Evolutionary conservation across 345 rosid genomes (phyloP).

Genomic region (Iberis pinnata): DNA sequence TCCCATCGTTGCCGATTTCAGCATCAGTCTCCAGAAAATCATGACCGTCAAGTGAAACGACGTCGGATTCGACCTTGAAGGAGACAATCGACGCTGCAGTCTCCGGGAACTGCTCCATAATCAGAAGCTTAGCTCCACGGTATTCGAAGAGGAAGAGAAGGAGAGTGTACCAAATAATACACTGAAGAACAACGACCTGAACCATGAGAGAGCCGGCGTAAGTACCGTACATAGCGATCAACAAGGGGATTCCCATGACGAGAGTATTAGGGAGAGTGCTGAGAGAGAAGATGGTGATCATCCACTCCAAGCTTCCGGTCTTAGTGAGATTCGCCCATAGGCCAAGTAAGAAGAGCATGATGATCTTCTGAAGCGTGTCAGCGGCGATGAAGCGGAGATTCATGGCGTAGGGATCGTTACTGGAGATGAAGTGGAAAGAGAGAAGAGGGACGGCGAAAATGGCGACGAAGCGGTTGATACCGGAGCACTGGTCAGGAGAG

Average conservation of each 20-base stretch:
- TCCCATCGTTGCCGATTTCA: constrained; percentile 77
- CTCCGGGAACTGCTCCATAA: constrained; percentile 94
- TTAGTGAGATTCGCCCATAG: constrained; percentile 56
- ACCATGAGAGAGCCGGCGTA: constrained; percentile 80
- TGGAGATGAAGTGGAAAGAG: constrained; percentile 92
- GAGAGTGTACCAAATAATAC: constrained; percentile 94
- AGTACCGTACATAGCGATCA: constrained; percentile 80
- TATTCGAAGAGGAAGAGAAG: constrained; percentile 84
- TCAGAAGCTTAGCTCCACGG: constrained; percentile 78
- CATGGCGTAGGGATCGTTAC: constrained; percentile 74
- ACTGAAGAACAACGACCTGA: constrained; percentile 87
- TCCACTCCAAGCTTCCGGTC: constrained; percentile 80
- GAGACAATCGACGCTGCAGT: constrained; percentile 89
- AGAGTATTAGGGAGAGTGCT: constrained; percentile 91
- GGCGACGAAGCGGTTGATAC: constrained; percentile 93
- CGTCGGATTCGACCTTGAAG: constrained; percentile 83
- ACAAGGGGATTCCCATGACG: constrained; percentile 90
- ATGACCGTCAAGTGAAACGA: constrained; percentile 72
- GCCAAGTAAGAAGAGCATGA: constrained; percentile 53
- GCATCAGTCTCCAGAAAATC: constrained; percentile 82
- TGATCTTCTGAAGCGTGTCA: constrained; percentile 74
- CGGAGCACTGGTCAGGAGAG: constrained; percentile 92
- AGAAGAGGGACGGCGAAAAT: constrained; percentile 88
- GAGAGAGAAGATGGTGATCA: constrained; percentile 83
- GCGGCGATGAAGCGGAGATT: constrained; percentile 85